Evolutionary conservation across 2,329 filamentous ascomycete genomes (phyloP), one percentile per base, ranked within the genome.

Genomic region (Mycocentrospora acerina): DNA sequence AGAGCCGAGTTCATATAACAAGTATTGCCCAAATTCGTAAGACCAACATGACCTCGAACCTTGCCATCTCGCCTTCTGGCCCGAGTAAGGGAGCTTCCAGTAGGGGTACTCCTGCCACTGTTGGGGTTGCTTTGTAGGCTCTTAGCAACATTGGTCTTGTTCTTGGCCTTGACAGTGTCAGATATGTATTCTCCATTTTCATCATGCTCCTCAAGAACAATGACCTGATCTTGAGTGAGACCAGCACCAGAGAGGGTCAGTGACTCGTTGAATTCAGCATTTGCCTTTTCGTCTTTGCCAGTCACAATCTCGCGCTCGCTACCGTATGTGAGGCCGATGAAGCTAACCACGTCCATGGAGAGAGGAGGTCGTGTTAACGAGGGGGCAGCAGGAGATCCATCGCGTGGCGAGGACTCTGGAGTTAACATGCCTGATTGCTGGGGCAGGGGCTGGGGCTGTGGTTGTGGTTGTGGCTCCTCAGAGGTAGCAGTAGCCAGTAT

Each of bases 1-100:
- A 97, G 75, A 8, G 93, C 93, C 15, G 91, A 95, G 68, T 97
- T 97, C 90, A 97, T 96, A 71, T 98, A 98, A 70, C 93, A 98
- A 0, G 93, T 97, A 60, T 98, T 98, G 32, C 93, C 93, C 11
- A 98, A 73, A 60, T 98, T 98, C 48, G 81, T 82, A 35, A 98
- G 73, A 24, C 93, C 93, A 28, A 90, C 86, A 27, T 84, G 85
- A 22, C 93, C 93, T 24, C 82, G 69, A 10, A 81, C 80, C 46
- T 83, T 82, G 8, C 86, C 86, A 26, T 82, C 80, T 44, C 84
- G 81, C 7, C 79, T 71, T 40, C 88, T 80, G 28, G 88, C 88
- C 51, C 90, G 79, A 0, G 88, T 90, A 46, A 86, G 72, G 4
- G 76, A 72, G 3, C 76, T 79, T 14, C 77, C 56, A 5, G 82